Evolutionary conservation across 805 yeast species (phyloP).

Genomic region (Kockiozyma suomiensis): DNA sequence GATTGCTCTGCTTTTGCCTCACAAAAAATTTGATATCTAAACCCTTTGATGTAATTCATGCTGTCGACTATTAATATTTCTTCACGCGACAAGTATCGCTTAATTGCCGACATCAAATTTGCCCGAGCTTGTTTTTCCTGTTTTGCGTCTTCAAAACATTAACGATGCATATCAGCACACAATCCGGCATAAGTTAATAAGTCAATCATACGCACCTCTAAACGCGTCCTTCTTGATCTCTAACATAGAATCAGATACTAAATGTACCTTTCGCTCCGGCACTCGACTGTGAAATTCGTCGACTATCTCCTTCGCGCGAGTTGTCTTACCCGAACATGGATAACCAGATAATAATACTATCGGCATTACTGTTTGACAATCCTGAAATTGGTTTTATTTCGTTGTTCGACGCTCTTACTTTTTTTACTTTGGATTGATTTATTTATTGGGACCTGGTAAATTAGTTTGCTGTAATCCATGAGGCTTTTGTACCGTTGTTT

Average conservation of each 20-base stretch:
- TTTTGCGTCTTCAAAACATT: constrained; percentile 53
- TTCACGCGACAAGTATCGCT: constrained; percentile 68
- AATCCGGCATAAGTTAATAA: too few relatives aligned
- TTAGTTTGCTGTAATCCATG: neutral
- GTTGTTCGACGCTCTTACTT: neutral
- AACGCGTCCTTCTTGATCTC: constrained; percentile 73
- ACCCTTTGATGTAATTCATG: constrained; percentile 88
- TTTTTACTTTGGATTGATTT: neutral
- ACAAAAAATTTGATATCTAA: constrained; percentile 89
- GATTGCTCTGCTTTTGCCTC: constrained; percentile 86
- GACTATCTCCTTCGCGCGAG: constrained; percentile 63
- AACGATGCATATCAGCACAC: neutral
- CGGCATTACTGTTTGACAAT: constrained; percentile 60
- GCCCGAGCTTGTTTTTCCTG: constrained; percentile 84
- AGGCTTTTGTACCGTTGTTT: constrained; percentile 11
- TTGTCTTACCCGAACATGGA: constrained; percentile 84
- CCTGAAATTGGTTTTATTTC: too few relatives aligned
- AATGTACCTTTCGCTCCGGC: constrained; percentile 58
- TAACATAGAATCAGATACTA: constrained; percentile 76
- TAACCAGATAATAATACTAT: constrained; percentile 78
- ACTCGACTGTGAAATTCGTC: constrained; percentile 56
- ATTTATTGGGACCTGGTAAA: neutral
- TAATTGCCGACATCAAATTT: constrained; percentile 83
- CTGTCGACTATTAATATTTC: constrained; percentile 84
- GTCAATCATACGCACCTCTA: constrained; percentile 36